These are phyloP conservation scores for Lodderomyces elongisporus DNA, from an alignment of 1,139 yeast species.

Conservation along the genomic window DNA sequence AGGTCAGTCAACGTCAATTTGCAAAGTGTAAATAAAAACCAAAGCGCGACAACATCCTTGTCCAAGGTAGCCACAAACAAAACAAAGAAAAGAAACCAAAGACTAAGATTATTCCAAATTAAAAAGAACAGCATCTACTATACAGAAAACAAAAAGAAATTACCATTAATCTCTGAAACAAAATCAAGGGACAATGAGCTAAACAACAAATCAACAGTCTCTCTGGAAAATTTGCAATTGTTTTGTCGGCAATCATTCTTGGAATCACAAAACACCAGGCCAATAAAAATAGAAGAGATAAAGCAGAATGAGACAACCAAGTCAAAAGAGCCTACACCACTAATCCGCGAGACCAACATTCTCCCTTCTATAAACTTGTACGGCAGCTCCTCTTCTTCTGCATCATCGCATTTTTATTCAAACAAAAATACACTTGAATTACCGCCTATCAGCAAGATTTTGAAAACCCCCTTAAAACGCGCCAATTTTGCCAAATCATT, in stretches of 20 bases:
- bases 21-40: constrained; percentile 6
- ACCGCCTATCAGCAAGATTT: constrained; percentile 42
- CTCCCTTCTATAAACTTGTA: background rate
- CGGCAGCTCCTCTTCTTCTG: constrained; percentile 9
- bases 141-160: constrained; percentile 11
- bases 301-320: no score
- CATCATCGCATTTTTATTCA: constrained; percentile 5
- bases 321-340: background rate
- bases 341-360: constrained; percentile 3
- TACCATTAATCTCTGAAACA: constrained; percentile 12
- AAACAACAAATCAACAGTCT: constrained; percentile 2
- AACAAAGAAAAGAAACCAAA: constrained; percentile 12
- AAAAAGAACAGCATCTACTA: constrained; percentile 29
- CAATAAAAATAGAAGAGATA: no score
- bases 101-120: constrained; percentile 31
- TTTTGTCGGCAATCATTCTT: constrained; percentile 11
- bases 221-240: constrained; percentile 1
- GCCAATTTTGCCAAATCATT: constrained; percentile 23
- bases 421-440: constrained; percentile 12
- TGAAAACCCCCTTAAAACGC: constrained; percentile 42
- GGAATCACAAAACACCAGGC: background rate
- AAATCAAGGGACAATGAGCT: constrained; percentile 1
- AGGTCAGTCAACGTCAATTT: constrained; percentile 23
- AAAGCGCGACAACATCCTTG: constrained; percentile 12
- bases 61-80: constrained; percentile 21